These are phyloP conservation scores for Boletus sp. DNA, from an alignment of 1,284 basidiomycete species.

Conservation along the genomic window DNA sequence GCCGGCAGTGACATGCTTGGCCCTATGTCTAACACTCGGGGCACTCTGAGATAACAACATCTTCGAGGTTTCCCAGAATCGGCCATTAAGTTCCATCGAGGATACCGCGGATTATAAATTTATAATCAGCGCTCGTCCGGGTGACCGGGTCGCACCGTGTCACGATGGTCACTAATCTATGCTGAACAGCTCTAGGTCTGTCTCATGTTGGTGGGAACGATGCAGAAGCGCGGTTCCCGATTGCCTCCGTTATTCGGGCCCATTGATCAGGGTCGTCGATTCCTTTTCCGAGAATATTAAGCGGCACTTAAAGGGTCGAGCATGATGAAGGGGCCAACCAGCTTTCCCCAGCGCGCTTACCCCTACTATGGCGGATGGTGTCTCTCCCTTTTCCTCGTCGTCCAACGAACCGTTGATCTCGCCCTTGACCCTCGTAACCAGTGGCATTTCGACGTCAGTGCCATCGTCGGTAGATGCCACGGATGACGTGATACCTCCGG, in stretches of 20 bases:
- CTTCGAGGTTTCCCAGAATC: neutral
- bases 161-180: neutral
- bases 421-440: slow-evolving; percentile 3
- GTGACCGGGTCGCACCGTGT: neutral
- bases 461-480: neutral
- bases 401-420: slow-evolving; percentile 4
- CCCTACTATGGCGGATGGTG: slow-evolving; percentile 11
- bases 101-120: neutral
- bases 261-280: neutral
- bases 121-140: neutral
- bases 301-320: slow-evolving; percentile 5
- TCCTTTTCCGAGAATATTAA: slow-evolving; percentile 3
- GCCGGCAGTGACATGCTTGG: neutral
- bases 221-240: neutral
- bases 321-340: neutral
- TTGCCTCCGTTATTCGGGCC: slow-evolving; percentile 21
- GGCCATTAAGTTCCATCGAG: neutral
- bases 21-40: neutral
- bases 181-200: neutral
- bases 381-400: neutral
- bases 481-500: slow-evolving; percentile 37
- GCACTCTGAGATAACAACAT: neutral
- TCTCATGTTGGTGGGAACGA: slow-evolving; percentile 4
- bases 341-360: neutral
- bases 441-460: neutral